These are phyloP conservation scores for Urostyla sp. DNA, from an alignment of 73 alveolate species.

Conservation along the genomic window DNA sequence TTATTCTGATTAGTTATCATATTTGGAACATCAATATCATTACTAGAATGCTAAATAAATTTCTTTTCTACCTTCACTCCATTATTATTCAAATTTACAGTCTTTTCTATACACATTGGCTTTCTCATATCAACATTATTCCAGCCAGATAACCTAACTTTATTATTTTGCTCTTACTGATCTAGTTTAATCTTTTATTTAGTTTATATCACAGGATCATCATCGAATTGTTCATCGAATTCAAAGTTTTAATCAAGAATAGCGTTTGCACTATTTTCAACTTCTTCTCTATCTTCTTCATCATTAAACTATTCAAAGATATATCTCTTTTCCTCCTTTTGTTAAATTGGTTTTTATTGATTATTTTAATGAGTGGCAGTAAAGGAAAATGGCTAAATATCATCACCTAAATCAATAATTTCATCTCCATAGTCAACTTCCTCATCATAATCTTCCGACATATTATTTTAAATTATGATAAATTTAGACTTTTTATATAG, in stretches of 20 bases:
- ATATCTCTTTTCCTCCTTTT: neutral
- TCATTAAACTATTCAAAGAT: neutral
- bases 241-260: conserved; percentile 30
- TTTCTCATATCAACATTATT: neutral
- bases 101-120: neutral
- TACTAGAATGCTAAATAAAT: too few species aligned
- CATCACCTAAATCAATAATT: conserved; percentile 24
- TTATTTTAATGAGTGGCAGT: neutral
- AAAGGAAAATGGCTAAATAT: neutral
- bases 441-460: neutral
- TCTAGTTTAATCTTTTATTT: neutral
- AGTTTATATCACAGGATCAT: neutral
- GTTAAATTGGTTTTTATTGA: neutral
- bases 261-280: neutral
- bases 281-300: conserved; percentile 14
- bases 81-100: neutral
- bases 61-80: neutral
- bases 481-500: too few species aligned
- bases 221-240: neutral
- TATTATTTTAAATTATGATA: too few species aligned
- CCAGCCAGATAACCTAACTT: neutral
- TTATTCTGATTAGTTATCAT: too few species aligned
- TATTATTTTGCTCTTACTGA: neutral
- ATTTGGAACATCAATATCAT: too few species aligned
- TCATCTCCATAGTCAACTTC: conserved; percentile 9